Conservation (phyloP, 108 stramenopile genomes). For the Nitzschia sp. region DNA sequence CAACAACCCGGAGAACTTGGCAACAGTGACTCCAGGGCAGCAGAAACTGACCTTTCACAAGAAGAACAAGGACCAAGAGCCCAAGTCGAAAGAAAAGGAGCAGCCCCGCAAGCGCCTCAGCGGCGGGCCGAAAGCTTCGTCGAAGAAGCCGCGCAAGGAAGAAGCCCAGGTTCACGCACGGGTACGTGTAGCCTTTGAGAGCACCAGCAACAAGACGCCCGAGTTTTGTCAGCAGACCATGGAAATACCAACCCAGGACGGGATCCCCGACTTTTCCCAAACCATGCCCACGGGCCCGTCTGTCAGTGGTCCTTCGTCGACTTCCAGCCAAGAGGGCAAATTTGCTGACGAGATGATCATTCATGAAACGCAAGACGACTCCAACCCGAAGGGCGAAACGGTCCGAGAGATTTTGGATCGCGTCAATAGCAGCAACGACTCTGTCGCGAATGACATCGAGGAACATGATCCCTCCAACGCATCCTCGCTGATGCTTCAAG, state of each 20-base stretch:
- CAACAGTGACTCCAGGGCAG: constrained; percentile 26
- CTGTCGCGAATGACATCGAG: constrained; percentile 3
- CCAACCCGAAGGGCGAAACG: not conserved
- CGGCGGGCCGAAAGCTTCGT: not conserved
- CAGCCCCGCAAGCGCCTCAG: constrained; percentile 9
- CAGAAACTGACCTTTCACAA: constrained; percentile 30
- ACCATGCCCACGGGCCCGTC: constrained; percentile 5
- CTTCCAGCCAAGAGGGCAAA: not conserved
- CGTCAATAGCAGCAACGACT: constrained; percentile 26
- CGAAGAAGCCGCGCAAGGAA: constrained; percentile 18
- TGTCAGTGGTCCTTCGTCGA: not conserved
- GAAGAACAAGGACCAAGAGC: constrained; percentile 8
- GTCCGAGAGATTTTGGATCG: constrained; percentile 34
- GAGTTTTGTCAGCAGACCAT: not conserved
- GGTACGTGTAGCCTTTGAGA: not conserved
- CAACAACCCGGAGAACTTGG: not conserved
- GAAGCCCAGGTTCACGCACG: no score
- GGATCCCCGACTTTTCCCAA: constrained; percentile 15
- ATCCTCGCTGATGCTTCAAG: no score
- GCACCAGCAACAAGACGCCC: not conserved
- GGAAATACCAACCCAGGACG: constrained; percentile 13
- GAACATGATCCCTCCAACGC: no score
- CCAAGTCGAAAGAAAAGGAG: no score
- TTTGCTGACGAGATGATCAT: not conserved
- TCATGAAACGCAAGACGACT: not conserved